These are phyloP conservation scores for Musa acuminata DNA, from an alignment of 176 grass and related monocot genomes.

Conservation along the genomic window DNA sequence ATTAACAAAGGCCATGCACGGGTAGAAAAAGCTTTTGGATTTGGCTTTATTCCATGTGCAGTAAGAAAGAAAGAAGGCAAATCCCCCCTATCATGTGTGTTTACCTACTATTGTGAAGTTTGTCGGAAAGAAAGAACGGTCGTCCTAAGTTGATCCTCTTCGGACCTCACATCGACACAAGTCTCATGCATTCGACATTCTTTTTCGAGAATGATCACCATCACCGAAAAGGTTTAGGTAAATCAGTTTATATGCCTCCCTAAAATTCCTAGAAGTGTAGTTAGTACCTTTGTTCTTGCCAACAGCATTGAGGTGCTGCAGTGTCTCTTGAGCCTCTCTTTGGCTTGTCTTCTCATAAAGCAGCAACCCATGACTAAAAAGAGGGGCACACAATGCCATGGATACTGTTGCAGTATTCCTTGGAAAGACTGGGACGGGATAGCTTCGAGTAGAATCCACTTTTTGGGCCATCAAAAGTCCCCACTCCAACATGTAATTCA, in stretches of 20 bases:
- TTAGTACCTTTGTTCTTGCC: not conserved
- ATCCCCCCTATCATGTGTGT: too few species aligned
- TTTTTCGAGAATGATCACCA: too few species aligned
- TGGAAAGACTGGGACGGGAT: not conserved
- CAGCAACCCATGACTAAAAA: constrained; percentile 2
- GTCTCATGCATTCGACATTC: too few species aligned
- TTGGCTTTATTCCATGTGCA: too few species aligned
- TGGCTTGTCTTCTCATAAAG: constrained; percentile 2
- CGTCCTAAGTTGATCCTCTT: too few species aligned
- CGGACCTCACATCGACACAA: too few species aligned
- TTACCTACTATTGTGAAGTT: too few species aligned
- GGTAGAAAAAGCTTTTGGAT: too few species aligned
- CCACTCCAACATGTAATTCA: not conserved
- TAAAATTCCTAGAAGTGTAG: not conserved
- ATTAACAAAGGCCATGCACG: too few species aligned
- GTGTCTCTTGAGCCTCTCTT: not conserved
- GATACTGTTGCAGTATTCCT: not conserved
- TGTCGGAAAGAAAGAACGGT: too few species aligned
- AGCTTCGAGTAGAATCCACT: not conserved
- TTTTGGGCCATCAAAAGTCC: not conserved
- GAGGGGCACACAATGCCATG: not conserved
- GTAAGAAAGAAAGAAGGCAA: too few species aligned
- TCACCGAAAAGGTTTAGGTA: too few species aligned
- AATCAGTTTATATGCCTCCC: not conserved
- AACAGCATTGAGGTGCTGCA: not conserved